phyloP scores from a whole-genome alignment of 768 basidiomycete genomes.

The Coprinellus micaceus region DNA sequence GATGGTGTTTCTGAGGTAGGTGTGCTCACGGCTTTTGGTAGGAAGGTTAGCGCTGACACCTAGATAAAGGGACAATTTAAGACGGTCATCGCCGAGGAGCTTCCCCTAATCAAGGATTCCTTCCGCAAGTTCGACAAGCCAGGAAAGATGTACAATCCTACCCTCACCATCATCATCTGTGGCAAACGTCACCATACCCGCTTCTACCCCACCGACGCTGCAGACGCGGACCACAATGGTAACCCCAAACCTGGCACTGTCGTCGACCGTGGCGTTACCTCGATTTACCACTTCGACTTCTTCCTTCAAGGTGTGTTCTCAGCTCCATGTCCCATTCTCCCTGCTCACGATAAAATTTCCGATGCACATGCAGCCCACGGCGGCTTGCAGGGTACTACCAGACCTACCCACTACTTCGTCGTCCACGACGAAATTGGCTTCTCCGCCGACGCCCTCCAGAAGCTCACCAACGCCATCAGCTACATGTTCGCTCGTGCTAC shows the following conservation, averaged over 20 bases:
- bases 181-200: slow-evolving; percentile 55
- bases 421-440: slow-evolving; percentile 77
- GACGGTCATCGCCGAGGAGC: slow-evolving; percentile 58
- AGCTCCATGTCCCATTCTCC: background rate
- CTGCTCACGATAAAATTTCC: background rate
- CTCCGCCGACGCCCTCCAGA: slow-evolving; percentile 66
- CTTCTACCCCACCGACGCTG: slow-evolving; percentile 57
- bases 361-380: slow-evolving; percentile 58
- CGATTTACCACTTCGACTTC: slow-evolving; percentile 64
- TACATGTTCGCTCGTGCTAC: slow-evolving; percentile 86
- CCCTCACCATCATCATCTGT: slow-evolving; percentile 71
- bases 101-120: slow-evolving; percentile 59
- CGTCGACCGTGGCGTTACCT: slow-evolving; percentile 74
- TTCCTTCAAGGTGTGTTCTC: slow-evolving; percentile 54
- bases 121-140: slow-evolving; percentile 48
- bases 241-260: slow-evolving; percentile 79
- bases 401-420: slow-evolving; percentile 78
- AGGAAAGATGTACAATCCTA: slow-evolving; percentile 43
- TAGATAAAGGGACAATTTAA: slow-evolving; percentile 67
- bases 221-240: slow-evolving; percentile 56
- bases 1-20: slow-evolving; percentile 79
- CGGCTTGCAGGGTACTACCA: slow-evolving; percentile 69
- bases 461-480: slow-evolving; percentile 64
- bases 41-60: background rate
- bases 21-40: slow-evolving; percentile 22